Evolutionary conservation across 2,329 filamentous ascomycete species (phyloP).

Genomic region (Aureobasidium sp.): DNA sequence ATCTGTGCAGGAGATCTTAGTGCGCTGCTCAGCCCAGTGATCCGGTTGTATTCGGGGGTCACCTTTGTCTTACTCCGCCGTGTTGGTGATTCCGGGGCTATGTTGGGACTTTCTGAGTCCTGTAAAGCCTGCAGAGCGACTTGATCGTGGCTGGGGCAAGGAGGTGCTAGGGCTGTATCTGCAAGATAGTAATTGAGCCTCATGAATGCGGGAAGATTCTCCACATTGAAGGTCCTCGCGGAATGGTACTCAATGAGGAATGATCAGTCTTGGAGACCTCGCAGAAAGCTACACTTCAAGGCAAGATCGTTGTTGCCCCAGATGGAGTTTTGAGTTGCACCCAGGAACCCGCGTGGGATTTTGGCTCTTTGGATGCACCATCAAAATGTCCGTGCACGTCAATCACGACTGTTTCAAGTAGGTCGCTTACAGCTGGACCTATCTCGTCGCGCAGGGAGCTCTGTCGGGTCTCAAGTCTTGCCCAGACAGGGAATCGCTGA

Average conservation of each 20-base stretch:
- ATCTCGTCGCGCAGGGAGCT: background rate
- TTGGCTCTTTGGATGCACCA: background rate
- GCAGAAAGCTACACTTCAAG: background rate
- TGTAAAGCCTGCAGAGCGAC: background rate
- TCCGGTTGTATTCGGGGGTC: background rate
- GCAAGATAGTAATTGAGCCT: background rate
- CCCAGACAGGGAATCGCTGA: background rate
- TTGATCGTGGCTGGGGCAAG: background rate
- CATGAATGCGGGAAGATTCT: background rate
- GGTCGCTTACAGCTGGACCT: background rate
- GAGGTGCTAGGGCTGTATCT: background rate
- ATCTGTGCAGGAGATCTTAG: background rate
- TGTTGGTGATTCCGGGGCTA: background rate
- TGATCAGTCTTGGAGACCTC: background rate
- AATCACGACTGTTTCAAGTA: background rate
- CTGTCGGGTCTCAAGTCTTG: background rate
- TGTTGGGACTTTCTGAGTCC: background rate
- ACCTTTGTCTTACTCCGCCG: background rate
- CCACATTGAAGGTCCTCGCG: background rate
- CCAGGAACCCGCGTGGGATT: background rate
- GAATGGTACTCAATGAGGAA: background rate
- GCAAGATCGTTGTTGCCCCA: background rate
- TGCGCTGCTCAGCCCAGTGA: background rate
- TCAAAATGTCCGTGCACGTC: background rate
- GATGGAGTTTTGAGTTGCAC: background rate